phyloP scores from a whole-genome alignment of 129 eudicot species.

The Flaveria bidentis region DNA sequence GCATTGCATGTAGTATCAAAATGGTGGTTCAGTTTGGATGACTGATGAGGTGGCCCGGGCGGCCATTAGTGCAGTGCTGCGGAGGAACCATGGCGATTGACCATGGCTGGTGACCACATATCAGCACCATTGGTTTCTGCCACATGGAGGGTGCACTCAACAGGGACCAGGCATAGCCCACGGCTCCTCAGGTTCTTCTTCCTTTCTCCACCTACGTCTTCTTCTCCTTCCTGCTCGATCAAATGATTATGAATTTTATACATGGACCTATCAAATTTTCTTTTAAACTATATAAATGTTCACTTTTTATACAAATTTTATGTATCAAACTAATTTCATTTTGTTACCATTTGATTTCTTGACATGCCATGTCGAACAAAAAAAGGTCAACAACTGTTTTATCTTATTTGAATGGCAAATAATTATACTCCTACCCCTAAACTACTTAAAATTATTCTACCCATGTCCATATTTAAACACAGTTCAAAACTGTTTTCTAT shows the following conservation, averaged over 20 bases:
- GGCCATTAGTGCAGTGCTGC: slow-evolving; percentile 14
- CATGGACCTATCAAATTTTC: background rate
- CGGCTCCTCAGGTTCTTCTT: slow-evolving; percentile 49
- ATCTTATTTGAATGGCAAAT: too few species aligned
- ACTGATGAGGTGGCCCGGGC: slow-evolving; percentile 3
- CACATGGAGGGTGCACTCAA: slow-evolving; percentile 57
- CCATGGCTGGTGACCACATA: slow-evolving; percentile 74
- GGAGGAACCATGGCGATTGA: slow-evolving; percentile 31
- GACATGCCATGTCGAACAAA: too few species aligned
- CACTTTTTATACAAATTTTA: too few species aligned
- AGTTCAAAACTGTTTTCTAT: too few species aligned
- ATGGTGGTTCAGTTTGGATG: slow-evolving; percentile 24
- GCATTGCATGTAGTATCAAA: slow-evolving; percentile 4
- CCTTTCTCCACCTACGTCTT: slow-evolving; percentile 16
- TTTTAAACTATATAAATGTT: too few species aligned
- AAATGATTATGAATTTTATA: too few species aligned
- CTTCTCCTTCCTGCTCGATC: slow-evolving; percentile 36
- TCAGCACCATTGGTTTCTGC: slow-evolving; percentile 79
- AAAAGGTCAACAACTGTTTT: too few species aligned
- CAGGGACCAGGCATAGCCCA: slow-evolving; percentile 77
- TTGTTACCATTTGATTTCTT: too few species aligned
- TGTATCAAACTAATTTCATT: too few species aligned
- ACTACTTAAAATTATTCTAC: too few species aligned
- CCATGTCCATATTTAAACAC: too few species aligned
- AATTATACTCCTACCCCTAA: too few species aligned